Evolutionary conservation across 345 rosid genomes (phyloP).

Genomic region (Microcos paniculata): DNA sequence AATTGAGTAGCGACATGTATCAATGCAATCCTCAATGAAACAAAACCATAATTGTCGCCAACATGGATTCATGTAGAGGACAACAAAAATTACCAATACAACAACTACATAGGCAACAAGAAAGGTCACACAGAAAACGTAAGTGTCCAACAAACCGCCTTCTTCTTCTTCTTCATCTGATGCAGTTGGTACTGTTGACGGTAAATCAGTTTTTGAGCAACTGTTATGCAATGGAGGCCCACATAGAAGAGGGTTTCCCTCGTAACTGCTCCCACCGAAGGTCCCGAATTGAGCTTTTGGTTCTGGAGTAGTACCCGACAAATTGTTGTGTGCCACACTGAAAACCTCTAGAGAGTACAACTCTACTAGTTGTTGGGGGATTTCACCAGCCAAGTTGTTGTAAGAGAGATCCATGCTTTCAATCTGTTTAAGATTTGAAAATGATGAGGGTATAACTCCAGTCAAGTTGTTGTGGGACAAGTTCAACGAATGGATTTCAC

Average conservation of each 20-base stretch:
- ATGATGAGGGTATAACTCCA: not conserved
- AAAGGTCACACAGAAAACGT: not conserved
- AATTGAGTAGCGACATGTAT: not conserved
- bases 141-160: not conserved
- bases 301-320: not conserved
- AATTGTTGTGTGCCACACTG: not conserved
- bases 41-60: conserved; percentile 6
- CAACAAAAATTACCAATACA: not conserved
- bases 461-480: not conserved
- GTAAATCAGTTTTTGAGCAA: not conserved
- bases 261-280: conserved; percentile 1
- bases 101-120: not conserved
- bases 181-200: no score
- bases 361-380: conserved; percentile 17
- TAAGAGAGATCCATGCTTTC: conserved; percentile 22
- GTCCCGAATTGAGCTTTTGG: conserved; percentile 4
- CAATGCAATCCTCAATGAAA: not conserved
- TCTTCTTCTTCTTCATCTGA: not conserved
- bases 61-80: not conserved
- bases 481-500: not conserved
- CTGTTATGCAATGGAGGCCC: not conserved
- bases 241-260: conserved; percentile 5
- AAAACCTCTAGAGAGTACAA: not conserved
- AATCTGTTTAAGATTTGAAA: not conserved
- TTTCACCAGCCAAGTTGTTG: conserved; percentile 17